phyloP scores from a whole-genome alignment of 2,329 filamentous ascomycete genomes.

The Penicillium italicum region DNA sequence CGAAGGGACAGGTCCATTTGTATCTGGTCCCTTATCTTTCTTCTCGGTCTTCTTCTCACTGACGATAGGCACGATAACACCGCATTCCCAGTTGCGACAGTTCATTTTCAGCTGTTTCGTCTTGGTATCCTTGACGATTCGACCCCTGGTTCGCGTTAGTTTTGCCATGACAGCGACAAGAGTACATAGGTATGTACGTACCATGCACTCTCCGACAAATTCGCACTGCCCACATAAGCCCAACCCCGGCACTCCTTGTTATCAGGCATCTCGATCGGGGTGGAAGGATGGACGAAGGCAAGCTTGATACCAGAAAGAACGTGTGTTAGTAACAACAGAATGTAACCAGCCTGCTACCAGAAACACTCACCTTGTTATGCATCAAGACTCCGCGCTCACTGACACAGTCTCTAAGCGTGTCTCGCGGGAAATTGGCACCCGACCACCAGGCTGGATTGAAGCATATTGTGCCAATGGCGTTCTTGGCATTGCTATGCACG shows the following conservation, averaged over 20 bases:
- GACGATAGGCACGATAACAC: constrained; percentile 67
- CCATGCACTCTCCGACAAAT: constrained; percentile 91
- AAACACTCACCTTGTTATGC: constrained; percentile 72
- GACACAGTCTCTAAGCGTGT: constrained; percentile 70
- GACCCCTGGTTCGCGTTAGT: constrained; percentile 58
- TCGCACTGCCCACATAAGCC: constrained; percentile 86
- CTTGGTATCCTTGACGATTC: constrained; percentile 64
- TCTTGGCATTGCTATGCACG: constrained; percentile 34
- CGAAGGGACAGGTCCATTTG: neutral
- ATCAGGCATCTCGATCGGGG: constrained; percentile 20
- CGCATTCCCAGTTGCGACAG: constrained; percentile 94
- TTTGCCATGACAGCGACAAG: neutral
- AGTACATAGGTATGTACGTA: constrained; percentile 44
- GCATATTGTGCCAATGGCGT: constrained; percentile 73
- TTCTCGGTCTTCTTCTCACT: constrained; percentile 28
- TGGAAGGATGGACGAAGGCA: constrained; percentile 18
- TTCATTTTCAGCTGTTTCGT: constrained; percentile 70
- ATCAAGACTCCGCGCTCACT: constrained; percentile 72
- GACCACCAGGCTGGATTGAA: constrained; percentile 71
- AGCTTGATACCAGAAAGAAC: constrained; percentile 14
- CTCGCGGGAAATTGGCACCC: constrained; percentile 63
- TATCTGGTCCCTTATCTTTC: constrained; percentile 6
- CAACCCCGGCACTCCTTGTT: constrained; percentile 53
- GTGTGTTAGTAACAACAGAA: neutral
- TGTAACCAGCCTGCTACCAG: neutral